These are phyloP conservation scores for Pichia californica DNA, from an alignment of 805 yeast genomes.

Conservation along the genomic window DNA sequence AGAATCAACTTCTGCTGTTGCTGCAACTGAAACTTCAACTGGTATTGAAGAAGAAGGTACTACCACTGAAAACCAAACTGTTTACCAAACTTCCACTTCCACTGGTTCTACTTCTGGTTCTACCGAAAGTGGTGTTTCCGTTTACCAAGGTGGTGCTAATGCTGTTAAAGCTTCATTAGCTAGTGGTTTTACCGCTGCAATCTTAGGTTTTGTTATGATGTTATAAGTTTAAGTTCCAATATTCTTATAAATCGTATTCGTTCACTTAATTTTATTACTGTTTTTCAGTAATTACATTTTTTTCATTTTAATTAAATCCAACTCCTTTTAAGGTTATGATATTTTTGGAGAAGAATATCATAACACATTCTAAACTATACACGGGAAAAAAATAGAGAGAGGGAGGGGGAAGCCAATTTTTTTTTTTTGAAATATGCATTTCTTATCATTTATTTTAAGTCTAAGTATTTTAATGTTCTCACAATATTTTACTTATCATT, in stretches of 20 bases:
- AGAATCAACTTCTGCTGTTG: background rate
- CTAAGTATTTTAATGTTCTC: background rate
- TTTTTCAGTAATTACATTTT: too few species aligned
- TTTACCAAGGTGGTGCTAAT: conserved; percentile 15
- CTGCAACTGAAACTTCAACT: conserved; percentile 1
- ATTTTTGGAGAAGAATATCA: conserved; percentile 8
- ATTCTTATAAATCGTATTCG: background rate
- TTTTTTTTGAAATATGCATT: background rate
- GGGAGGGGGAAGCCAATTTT: conserved; percentile 7
- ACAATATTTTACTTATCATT: background rate
- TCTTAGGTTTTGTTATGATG: conserved; percentile 6
- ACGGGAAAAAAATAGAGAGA: conserved; percentile 10
- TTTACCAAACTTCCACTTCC: background rate
- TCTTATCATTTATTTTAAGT: too few species aligned
- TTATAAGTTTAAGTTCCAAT: conserved; percentile 2
- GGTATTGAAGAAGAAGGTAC: conserved; percentile 3
- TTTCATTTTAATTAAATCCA: background rate
- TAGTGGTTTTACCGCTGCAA: conserved; percentile 5
- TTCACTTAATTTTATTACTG: background rate
- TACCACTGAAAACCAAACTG: conserved; percentile 1
- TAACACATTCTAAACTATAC: background rate
- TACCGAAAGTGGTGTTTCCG: conserved; percentile 8
- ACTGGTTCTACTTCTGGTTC: background rate
- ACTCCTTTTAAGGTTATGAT: background rate
- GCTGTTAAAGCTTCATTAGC: background rate